Conservation (phyloP, 1,284 basidiomycete species). For the Cryptococcus jaspeensis region DNA sequence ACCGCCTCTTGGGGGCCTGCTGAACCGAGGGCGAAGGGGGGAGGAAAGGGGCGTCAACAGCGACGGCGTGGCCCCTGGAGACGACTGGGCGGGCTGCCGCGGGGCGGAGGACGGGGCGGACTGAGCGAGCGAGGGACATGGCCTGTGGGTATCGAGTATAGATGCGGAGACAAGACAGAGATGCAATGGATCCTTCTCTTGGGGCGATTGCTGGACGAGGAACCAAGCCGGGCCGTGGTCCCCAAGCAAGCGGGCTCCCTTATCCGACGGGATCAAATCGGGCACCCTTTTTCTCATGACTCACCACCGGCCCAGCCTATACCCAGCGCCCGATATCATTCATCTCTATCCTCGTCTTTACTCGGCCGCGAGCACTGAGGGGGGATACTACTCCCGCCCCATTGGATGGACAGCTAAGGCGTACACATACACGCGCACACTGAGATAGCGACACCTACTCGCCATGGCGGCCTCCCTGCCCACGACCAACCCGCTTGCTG, state of each 20-base stretch:
- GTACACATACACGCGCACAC: neutral
- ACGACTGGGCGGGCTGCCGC: neutral
- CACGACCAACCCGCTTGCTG: conserved; percentile 1
- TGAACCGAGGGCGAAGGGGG: conserved; percentile 14
- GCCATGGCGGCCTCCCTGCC: neutral
- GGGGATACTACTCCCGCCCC: neutral
- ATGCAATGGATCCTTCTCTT: neutral
- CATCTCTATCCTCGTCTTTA: neutral
- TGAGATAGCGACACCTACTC: neutral
- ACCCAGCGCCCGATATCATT: no score
- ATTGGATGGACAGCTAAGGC: neutral
- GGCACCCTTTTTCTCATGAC: neutral
- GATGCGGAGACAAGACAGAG: neutral
- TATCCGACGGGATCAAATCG: conserved; percentile 2
- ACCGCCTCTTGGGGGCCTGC: conserved; percentile 6
- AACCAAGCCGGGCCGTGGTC: neutral
- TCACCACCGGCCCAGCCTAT: no score
- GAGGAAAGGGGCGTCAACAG: conserved; percentile 34
- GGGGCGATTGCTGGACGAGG: no score
- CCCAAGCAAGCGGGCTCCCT: neutral
- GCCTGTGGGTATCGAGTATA: neutral
- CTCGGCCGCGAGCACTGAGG: neutral
- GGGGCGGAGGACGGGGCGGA: conserved; percentile 4
- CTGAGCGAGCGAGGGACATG: conserved; percentile 5
- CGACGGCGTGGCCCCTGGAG: conserved; percentile 37